Evolutionary conservation across 352 stramenopile species (phyloP).

Genomic region (Phytophthora palmivora): DNA sequence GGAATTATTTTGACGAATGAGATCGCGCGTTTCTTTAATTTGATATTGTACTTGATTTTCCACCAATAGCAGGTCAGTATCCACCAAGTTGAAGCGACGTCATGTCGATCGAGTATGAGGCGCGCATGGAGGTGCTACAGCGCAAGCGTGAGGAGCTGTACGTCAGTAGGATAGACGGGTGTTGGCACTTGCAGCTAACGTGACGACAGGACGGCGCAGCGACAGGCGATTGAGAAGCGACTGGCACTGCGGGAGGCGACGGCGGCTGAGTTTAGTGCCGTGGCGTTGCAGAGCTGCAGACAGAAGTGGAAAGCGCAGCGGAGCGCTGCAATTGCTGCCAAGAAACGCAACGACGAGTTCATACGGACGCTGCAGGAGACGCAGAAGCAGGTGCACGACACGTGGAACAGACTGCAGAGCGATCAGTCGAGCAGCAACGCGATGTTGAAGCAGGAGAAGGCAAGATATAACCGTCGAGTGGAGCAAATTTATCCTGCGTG

Average conservation of each 20-base stretch:
- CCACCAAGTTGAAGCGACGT: conserved; percentile 20
- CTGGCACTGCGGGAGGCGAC: conserved; percentile 76
- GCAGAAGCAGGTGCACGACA: conserved; percentile 61
- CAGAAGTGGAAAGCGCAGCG: conserved; percentile 71
- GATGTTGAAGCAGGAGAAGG: conserved; percentile 68
- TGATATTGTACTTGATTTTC: no score
- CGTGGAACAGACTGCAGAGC: conserved; percentile 44
- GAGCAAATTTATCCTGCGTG: conserved; percentile 77
- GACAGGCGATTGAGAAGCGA: conserved; percentile 74
- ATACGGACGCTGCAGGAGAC: conserved; percentile 54
- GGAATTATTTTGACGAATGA: background rate
- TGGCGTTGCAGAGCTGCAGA: conserved; percentile 66
- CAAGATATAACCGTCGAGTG: conserved; percentile 61
- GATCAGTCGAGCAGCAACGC: conserved; percentile 51
- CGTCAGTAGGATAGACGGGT: conserved; percentile 1
- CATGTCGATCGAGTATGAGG: conserved; percentile 68
- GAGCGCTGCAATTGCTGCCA: conserved; percentile 45
- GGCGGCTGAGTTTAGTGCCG: conserved; percentile 75
- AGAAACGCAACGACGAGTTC: conserved; percentile 72
- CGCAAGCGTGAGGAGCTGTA: conserved; percentile 66
- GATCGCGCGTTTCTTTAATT: background rate
- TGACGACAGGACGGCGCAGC: conserved; percentile 49
- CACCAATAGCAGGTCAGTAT: background rate
- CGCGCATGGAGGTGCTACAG: conserved; percentile 70
- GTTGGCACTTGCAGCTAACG: conserved; percentile 4